These are phyloP conservation scores for Rickenella mellea DNA, from an alignment of 768 basidiomycete species.

Conservation along the genomic window DNA sequence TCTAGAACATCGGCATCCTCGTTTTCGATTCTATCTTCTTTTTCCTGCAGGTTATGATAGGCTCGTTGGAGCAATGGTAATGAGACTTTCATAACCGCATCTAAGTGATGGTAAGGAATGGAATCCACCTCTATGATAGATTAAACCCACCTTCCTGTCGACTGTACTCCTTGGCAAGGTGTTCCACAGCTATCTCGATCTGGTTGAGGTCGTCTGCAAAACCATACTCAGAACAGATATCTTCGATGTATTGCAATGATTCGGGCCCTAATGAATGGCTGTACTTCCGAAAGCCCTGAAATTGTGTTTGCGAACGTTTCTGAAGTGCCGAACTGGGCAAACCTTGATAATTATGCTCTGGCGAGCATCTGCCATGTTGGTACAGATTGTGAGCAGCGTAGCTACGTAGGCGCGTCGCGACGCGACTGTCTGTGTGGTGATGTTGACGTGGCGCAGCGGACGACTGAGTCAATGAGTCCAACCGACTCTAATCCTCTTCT, in stretches of 20 bases:
- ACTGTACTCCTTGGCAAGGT: conserved; percentile 79
- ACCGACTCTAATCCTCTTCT: no score
- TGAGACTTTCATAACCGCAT: conserved; percentile 78
- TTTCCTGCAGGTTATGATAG: conserved; percentile 64
- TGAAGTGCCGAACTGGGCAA: neutral
- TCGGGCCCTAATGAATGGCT: conserved; percentile 82
- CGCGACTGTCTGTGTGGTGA: no score
- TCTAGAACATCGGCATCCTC: conserved; percentile 60
- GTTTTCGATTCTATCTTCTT: conserved; percentile 36
- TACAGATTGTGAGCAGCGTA: no score
- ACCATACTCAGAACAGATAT: conserved; percentile 61
- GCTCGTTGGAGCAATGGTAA: conserved; percentile 57
- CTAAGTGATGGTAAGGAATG: conserved; percentile 29
- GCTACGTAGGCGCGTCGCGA: no score
- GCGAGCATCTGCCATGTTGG: no score
- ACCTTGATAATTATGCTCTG: conserved; percentile 39
- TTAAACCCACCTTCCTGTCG: conserved; percentile 66
- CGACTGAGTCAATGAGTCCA: no score
- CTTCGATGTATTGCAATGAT: conserved; percentile 59
- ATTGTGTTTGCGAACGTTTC: neutral
- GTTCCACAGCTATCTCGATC: conserved; percentile 66
- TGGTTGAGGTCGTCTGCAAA: conserved; percentile 48
- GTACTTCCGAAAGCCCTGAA: conserved; percentile 78
- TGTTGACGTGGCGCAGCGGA: no score
- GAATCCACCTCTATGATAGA: neutral